These are phyloP conservation scores for Cystobasidium slooffiae DNA, from an alignment of 1,284 basidiomycete genomes.

Conservation along the genomic window DNA sequence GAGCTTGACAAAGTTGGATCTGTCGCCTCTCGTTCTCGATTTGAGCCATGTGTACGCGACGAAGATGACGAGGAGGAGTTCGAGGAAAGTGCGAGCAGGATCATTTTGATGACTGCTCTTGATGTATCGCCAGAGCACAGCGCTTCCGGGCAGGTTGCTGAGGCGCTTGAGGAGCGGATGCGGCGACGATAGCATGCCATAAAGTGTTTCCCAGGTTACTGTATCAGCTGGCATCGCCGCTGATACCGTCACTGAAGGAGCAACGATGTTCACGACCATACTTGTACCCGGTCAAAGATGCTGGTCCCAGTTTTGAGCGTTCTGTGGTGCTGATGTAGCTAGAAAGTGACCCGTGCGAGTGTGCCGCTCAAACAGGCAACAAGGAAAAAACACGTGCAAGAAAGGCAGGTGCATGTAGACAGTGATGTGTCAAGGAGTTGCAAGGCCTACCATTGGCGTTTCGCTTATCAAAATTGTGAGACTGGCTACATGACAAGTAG, in stretches of 20 bases:
- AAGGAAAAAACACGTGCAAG: too few relatives aligned
- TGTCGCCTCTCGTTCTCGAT: constrained; percentile 83
- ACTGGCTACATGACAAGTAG: too few relatives aligned
- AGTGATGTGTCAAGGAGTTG: too few relatives aligned
- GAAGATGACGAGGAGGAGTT: constrained; percentile 86
- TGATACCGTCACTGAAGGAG: background rate
- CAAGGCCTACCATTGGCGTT: too few relatives aligned
- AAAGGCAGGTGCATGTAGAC: too few relatives aligned
- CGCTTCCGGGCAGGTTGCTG: constrained; percentile 56
- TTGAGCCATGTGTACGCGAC: constrained; percentile 86
- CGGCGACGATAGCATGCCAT: constrained; percentile 24
- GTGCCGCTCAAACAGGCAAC: too few relatives aligned
- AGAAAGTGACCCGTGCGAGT: too few relatives aligned
- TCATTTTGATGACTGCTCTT: constrained; percentile 58
- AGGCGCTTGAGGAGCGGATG: constrained; percentile 48
- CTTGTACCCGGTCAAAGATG: background rate
- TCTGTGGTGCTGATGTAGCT: background rate
- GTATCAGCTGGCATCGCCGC: background rate
- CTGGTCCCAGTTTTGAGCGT: background rate
- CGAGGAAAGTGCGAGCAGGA: constrained; percentile 86
- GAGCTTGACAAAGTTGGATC: constrained; percentile 85
- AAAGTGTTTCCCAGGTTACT: constrained; percentile 46
- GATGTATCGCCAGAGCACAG: constrained; percentile 58
- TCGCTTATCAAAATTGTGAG: too few relatives aligned
- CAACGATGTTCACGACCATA: constrained; percentile 17